Conservation (phyloP, 2,329 filamentous ascomycete species). For the Botrytis porri region DNA sequence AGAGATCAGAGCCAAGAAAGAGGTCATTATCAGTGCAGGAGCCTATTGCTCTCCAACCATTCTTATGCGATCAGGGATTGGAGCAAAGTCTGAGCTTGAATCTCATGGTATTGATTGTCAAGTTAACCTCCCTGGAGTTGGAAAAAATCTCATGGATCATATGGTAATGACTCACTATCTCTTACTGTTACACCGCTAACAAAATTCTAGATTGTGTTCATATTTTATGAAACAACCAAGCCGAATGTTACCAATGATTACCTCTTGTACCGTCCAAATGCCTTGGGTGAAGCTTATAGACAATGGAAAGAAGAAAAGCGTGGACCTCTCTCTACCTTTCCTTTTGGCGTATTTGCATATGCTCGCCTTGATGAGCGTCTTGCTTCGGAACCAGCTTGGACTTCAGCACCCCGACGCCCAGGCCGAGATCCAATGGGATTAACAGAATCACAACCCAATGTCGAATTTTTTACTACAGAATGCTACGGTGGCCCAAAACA, state of each 20-base stretch:
- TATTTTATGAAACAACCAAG: conserved; percentile 57
- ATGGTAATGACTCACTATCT: conserved; percentile 38
- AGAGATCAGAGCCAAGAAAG: conserved; percentile 43
- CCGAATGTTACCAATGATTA: conserved; percentile 54
- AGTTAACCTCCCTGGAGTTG: conserved; percentile 59
- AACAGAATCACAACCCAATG: conserved; percentile 53
- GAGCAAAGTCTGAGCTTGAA: conserved; percentile 42
- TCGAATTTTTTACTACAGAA: conserved; percentile 62
- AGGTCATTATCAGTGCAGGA: conserved; percentile 50
- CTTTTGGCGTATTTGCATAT: conserved; percentile 61
- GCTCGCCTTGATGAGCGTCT: conserved; percentile 60
- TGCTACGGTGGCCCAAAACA: conserved; percentile 60
- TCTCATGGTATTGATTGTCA: conserved; percentile 50
- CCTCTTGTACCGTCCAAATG: conserved; percentile 54
- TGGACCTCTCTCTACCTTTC: conserved; percentile 58
- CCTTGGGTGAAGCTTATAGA: conserved; percentile 48
- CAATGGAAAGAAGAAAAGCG: conserved; percentile 57
- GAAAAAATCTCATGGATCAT: conserved; percentile 59
- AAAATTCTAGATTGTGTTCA: conserved; percentile 49
- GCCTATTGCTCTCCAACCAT: conserved; percentile 48
- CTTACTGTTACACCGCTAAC: conserved; percentile 8
- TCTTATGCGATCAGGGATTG: conserved; percentile 48
- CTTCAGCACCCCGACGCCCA: conserved; percentile 44
- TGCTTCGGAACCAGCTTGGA: conserved; percentile 53
- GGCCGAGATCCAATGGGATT: conserved; percentile 63